Percentiles rank a stretch among this genome's conserved stretches.
These are phyloP conservation scores for Pachysolen tannophilus DNA, from an alignment of 805 yeast genomes.

Conservation along the genomic window DNA sequence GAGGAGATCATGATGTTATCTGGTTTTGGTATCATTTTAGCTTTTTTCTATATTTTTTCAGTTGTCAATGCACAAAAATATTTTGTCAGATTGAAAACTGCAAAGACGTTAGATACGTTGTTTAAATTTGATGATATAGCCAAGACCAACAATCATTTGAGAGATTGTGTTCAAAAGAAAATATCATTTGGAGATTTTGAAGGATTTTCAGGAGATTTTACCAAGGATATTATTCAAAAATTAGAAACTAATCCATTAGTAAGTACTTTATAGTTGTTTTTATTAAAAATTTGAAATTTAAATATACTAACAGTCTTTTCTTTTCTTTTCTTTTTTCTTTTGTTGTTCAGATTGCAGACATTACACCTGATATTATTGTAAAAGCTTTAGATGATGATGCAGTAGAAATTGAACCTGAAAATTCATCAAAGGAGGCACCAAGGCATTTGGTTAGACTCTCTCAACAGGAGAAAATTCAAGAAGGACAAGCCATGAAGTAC, in stretches of 20 bases:
- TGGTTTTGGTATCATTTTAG: too few species aligned
- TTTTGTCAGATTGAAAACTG: conserved; percentile 6
- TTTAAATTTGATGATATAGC: conserved; percentile 7
- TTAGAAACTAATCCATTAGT: conserved; percentile 46
- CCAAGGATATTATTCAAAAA: conserved; percentile 35
- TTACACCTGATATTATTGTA: conserved; percentile 59
- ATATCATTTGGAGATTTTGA: conserved; percentile 65
- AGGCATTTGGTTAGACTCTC: conserved; percentile 63
- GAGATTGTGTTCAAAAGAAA: conserved; percentile 39
- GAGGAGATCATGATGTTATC: too few species aligned
- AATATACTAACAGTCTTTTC: background rate
- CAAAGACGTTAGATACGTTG: conserved; percentile 7
- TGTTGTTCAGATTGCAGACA: conserved; percentile 39
- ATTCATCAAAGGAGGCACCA: too few species aligned
- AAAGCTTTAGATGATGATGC: conserved; percentile 42
- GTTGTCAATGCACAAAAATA: conserved; percentile 6
- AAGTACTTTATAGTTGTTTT: conserved; percentile 9
- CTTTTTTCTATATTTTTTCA: too few species aligned
- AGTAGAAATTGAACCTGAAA: conserved; percentile 31
- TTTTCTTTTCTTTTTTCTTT: background rate
- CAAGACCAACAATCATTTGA: conserved; percentile 30
- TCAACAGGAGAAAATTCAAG: conserved; percentile 26
- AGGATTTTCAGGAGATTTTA: conserved; percentile 61
- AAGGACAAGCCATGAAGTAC: conserved; percentile 29
- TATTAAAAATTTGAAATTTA: background rate